Conservation (phyloP, 202 grass and related monocot genomes). For the Cymbopogon flexuosus region DNA sequence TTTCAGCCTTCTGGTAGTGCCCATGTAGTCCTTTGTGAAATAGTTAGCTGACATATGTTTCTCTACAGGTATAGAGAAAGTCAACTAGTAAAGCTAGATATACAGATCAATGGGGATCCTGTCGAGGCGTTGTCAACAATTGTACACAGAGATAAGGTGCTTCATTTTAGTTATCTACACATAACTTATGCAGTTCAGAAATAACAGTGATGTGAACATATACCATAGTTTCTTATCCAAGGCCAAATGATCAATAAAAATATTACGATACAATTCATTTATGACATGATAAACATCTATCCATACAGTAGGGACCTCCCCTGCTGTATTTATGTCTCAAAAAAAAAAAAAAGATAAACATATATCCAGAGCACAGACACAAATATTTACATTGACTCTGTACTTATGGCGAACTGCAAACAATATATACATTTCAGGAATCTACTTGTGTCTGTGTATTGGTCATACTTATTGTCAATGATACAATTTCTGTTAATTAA, state of each 20-base stretch:
- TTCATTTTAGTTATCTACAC: background rate
- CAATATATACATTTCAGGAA: background rate
- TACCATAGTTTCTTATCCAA: background rate
- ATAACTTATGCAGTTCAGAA: slow-evolving; percentile 10
- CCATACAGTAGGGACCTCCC: background rate
- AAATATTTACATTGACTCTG: background rate
- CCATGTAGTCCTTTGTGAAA: slow-evolving; percentile 13
- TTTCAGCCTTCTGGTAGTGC: background rate
- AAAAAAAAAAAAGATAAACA: background rate
- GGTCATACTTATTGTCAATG: slow-evolving; percentile 5
- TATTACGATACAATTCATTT: background rate
- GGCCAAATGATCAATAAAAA: background rate
- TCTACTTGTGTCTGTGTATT: slow-evolving; percentile 4
- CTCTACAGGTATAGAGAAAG: slow-evolving; percentile 83
- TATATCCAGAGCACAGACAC: background rate
- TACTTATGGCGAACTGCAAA: slow-evolving; percentile 11
- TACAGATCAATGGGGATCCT: slow-evolving; percentile 91
- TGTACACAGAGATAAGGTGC: slow-evolving; percentile 93
- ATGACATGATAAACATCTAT: background rate
- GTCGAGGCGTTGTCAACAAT: slow-evolving; percentile 93
- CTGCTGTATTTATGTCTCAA: background rate
- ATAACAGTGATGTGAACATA: background rate
- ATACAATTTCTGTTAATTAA: slow-evolving; percentile 13
- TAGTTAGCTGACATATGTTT: slow-evolving; percentile 16
- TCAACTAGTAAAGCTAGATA: slow-evolving; percentile 82